Percentiles rank a stretch among this genome's conserved stretches.
Evolutionary conservation across 495 filamentous ascomycete species (phyloP).

Genomic region (Penicillium fimorum): DNA sequence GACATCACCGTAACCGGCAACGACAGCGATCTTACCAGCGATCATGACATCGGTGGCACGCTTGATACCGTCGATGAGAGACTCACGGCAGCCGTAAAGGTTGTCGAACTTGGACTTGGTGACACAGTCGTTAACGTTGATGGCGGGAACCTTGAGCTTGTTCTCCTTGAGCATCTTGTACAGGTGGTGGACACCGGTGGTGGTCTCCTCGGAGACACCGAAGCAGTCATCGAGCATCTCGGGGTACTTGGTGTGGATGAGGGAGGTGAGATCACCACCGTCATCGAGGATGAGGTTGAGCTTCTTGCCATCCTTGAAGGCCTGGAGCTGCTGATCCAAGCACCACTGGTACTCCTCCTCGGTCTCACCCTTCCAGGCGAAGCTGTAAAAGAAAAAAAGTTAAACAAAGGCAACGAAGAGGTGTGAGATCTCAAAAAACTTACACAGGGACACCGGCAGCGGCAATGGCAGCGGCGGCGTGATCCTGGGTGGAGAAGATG

Average conservation of each 20-base stretch:
- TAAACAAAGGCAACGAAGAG: not conserved
- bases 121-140: slow-evolving; percentile 99
- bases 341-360: slow-evolving; percentile 99
- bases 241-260: slow-evolving; percentile 97
- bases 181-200: slow-evolving; percentile 98
- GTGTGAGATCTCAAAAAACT: slow-evolving; percentile 19
- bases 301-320: slow-evolving; percentile 95
- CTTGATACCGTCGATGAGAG: slow-evolving; percentile 99
- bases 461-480: slow-evolving; percentile 95
- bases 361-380: slow-evolving; percentile 99
- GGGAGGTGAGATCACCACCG: slow-evolving; percentile 93
- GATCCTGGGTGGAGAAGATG: slow-evolving; percentile 99
- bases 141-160: slow-evolving; percentile 87
- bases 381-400: slow-evolving; percentile 46
- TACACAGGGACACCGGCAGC: slow-evolving; percentile 89
- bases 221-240: slow-evolving; percentile 96
- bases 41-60: slow-evolving; percentile 99
- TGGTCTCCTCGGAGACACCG: slow-evolving; percentile 98
- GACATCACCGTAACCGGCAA: slow-evolving; percentile 98
- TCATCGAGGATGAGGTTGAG: slow-evolving; percentile 99
- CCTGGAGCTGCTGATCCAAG: slow-evolving; percentile 92
- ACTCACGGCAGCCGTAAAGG: slow-evolving; percentile 98
- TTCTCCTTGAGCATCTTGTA: slow-evolving; percentile 95
- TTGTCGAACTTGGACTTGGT: slow-evolving; percentile 99
- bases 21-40: slow-evolving; percentile 95